Percentiles rank a stretch among this genome's conserved stretches.
Conservation (phyloP, 225 moss, liverwort and hornwort genomes). For the Polytrichum commune region DNA sequence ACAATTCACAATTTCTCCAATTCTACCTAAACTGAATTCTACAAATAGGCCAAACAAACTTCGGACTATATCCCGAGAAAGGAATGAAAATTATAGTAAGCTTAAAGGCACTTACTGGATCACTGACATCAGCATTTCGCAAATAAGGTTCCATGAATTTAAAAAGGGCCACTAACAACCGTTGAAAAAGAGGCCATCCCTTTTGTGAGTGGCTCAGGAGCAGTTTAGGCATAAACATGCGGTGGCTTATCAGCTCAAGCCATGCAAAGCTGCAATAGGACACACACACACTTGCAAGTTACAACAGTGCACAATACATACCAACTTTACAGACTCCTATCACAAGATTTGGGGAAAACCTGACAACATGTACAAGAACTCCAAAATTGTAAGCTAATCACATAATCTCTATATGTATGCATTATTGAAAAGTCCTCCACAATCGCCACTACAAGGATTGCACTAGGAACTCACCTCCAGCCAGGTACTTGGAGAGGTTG, state of each 20-base stretch:
- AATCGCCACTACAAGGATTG: not conserved
- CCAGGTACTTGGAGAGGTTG: constrained; percentile 96
- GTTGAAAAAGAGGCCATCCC: constrained; percentile 98
- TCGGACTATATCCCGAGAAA: not conserved
- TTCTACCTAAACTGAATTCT: no score
- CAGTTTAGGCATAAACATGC: constrained; percentile 97
- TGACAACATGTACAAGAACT: no score
- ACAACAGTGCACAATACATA: no score
- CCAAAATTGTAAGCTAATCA: no score
- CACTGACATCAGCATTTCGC: constrained; percentile 94
- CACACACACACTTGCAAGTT: no score
- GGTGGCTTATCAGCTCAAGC: constrained; percentile 98
- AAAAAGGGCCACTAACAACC: constrained; percentile 89
- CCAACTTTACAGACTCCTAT: no score
- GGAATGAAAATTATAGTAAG: not conserved
- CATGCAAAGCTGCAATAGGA: constrained; percentile 80
- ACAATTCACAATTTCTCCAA: no score
- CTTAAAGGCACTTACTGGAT: constrained; percentile 58
- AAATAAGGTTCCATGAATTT: constrained; percentile 99
- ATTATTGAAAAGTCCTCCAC: no score
- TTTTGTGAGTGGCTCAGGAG: constrained; percentile 84
- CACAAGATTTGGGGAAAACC: no score
- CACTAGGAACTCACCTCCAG: constrained; percentile 64
- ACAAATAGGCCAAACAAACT: no score
- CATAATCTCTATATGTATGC: no score